Evolutionary conservation across 2,329 filamentous ascomycete genomes (phyloP), one percentile per base, ranked within the genome.

Genomic region (Talaromyces marneffei): DNA sequence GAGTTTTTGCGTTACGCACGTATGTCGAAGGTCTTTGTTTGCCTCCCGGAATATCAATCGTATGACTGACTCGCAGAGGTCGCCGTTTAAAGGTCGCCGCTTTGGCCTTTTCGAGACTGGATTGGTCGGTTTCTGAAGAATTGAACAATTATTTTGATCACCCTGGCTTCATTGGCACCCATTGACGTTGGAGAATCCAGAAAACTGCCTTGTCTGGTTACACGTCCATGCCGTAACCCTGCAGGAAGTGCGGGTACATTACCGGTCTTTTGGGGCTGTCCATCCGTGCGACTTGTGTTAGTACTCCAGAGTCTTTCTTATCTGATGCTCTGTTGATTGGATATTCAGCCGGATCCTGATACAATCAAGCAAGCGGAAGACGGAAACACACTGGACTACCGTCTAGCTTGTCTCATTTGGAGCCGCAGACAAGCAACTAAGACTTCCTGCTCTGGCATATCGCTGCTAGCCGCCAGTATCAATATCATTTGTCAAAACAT

Each of bases 51-150:
- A 20, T 20, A n/a, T 40, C 12, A 27, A 33, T 40, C 20, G 52
- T 29, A 55, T 55, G 52, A 40, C 52, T 55, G 52, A 40, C 52
- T 55, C 33, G 52, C 52, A 54, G 31, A 39, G 31, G 35, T 39
- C 35, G 31, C 31, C 23, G 33, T 37, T 16, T n/a, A n/a, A n/a
- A n/a, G n/a, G n/a, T n/a, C n/a, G n/a, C n/a, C n/a, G n/a, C n/a
- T n/a, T n/a, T n/a, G n/a, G n/a, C n/a, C n/a, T n/a, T n/a, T 12
- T 20, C 4, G 3, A 8, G 2, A 14, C 10, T 20, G 27, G 10
- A 52, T 33, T 52, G 29, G 48, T 20, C 20, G 18, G 1, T 52
- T 14, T 14, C 29, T 52, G 48, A 52, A 52, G 48, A 52, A 52
- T 7, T 20, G 14, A n/a, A 35, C 27, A n/a, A 12, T 16, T 27